A percentile compares a stretch with the other conserved stretches of the same genome.
phyloP scores from a whole-genome alignment of 257 asterid species.

The Haberlea rhodopensis region DNA sequence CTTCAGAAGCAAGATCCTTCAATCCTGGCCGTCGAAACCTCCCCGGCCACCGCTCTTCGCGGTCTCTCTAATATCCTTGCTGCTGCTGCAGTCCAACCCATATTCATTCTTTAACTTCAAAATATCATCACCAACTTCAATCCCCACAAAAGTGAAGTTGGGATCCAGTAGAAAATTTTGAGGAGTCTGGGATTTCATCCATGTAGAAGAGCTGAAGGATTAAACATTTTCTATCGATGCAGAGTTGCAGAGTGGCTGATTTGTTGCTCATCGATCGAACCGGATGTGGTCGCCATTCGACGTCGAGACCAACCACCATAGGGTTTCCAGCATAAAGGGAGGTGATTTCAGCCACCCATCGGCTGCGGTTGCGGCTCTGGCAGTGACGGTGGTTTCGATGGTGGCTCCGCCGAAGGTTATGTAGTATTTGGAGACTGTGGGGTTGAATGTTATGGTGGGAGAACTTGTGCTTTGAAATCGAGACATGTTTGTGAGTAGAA shows the following conservation, averaged over 20 bases:
- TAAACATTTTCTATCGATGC: constrained; percentile 43
- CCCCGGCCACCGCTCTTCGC: constrained; percentile 51
- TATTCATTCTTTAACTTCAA: constrained; percentile 50
- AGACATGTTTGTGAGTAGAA: background rate
- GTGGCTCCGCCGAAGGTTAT: constrained; percentile 43
- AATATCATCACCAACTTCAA: constrained; percentile 53
- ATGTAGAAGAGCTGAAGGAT: constrained; percentile 65
- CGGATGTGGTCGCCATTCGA: constrained; percentile 60
- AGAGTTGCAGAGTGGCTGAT: constrained; percentile 68
- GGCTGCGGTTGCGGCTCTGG: constrained; percentile 34
- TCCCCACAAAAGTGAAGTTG: constrained; percentile 57
- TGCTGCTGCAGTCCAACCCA: constrained; percentile 41
- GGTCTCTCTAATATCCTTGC: constrained; percentile 33
- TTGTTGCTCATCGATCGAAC: constrained; percentile 42
- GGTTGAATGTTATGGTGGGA: constrained; percentile 28
- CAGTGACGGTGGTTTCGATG: constrained; percentile 60
- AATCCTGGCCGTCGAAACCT: constrained; percentile 51
- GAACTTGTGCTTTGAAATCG: background rate
- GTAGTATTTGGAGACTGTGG: constrained; percentile 32
- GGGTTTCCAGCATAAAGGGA: constrained; percentile 31
- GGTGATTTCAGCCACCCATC: constrained; percentile 45
- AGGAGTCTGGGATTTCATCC: constrained; percentile 46
- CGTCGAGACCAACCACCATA: constrained; percentile 52
- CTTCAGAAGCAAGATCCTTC: constrained; percentile 55
- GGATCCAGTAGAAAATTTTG: constrained; percentile 40